These are phyloP conservation scores for Cyberlindnera bimundalis DNA, from an alignment of 805 yeast species.

Conservation along the genomic window DNA sequence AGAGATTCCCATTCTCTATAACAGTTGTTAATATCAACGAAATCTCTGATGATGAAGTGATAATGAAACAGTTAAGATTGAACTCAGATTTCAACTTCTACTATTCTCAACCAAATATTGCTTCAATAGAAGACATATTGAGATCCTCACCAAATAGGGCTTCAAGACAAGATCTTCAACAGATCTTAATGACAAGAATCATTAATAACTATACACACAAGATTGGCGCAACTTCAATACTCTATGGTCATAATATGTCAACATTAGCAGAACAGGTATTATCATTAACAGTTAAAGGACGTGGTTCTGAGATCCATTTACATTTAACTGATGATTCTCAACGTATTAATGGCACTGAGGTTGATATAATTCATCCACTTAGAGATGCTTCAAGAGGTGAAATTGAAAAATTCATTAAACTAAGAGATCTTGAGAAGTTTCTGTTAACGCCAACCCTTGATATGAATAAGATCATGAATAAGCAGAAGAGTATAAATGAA, in stretches of 20 bases:
- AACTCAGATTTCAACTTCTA: slow-evolving; percentile 26
- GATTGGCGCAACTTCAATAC: slow-evolving; percentile 48
- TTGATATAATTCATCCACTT: slow-evolving; percentile 63
- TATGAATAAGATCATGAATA: slow-evolving; percentile 42
- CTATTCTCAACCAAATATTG: slow-evolving; percentile 6
- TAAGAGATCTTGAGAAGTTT: neutral
- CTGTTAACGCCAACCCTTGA: slow-evolving; percentile 11
- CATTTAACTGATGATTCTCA: slow-evolving; percentile 44
- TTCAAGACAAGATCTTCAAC: slow-evolving; percentile 58
- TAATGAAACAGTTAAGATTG: slow-evolving; percentile 27
- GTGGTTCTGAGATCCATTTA: slow-evolving; percentile 66
- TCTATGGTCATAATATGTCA: slow-evolving; percentile 81
- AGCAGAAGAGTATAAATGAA: slow-evolving; percentile 79
- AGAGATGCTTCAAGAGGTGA: slow-evolving; percentile 74
- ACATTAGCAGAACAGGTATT: slow-evolving; percentile 76
- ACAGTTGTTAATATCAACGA: slow-evolving; percentile 41
- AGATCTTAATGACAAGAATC: slow-evolving; percentile 44
- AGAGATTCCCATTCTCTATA: slow-evolving; percentile 34
- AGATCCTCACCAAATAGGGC: slow-evolving; percentile 48
- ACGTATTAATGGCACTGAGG: slow-evolving; percentile 27
- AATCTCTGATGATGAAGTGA: slow-evolving; percentile 31
- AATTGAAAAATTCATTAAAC: slow-evolving; percentile 33
- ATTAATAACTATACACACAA: slow-evolving; percentile 44
- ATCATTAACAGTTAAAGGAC: slow-evolving; percentile 77
- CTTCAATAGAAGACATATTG: slow-evolving; percentile 33